Evolutionary conservation across 805 yeast genomes (phyloP).

Genomic region (Saccharomycopsis babjevae): DNA sequence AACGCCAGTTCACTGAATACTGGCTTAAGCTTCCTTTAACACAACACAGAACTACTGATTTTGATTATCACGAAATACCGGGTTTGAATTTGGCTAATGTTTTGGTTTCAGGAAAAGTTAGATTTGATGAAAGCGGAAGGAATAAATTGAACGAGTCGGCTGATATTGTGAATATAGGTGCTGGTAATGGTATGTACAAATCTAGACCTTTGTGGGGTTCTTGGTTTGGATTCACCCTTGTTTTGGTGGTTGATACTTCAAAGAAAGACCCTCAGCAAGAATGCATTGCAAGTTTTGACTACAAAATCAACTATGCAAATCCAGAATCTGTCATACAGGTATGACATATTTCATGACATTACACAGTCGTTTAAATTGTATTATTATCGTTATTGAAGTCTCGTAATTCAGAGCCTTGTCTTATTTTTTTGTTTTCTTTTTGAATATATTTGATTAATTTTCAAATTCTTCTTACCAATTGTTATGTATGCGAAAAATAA

Average conservation of each 20-base stretch:
- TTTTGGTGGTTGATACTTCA: slow-evolving; percentile 43
- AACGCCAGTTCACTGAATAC: slow-evolving; percentile 35
- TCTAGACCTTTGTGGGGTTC: slow-evolving; percentile 53
- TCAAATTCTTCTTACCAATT: too few species aligned
- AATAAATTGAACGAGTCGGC: slow-evolving; percentile 58
- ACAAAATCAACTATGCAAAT: slow-evolving; percentile 57
- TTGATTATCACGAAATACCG: slow-evolving; percentile 36
- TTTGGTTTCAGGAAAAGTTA: slow-evolving; percentile 41
- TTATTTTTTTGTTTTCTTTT: too few species aligned
- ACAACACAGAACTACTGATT: slow-evolving; percentile 32
- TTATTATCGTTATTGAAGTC: neutral
- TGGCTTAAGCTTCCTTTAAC: slow-evolving; percentile 34
- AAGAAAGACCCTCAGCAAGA: slow-evolving; percentile 32
- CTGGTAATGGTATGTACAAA: slow-evolving; percentile 15
- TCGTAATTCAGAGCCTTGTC: too few species aligned
- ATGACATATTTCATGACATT: neutral
- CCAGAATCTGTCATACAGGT: slow-evolving; percentile 33
- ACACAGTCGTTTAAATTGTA: neutral
- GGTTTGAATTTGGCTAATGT: slow-evolving; percentile 13
- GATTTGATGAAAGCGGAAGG: slow-evolving; percentile 68
- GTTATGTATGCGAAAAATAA: too few species aligned
- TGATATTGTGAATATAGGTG: slow-evolving; percentile 30
- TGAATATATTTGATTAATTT: too few species aligned
- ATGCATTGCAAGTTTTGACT: slow-evolving; percentile 49
- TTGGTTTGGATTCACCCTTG: slow-evolving; percentile 58